phyloP scores from a whole-genome alignment of 345 rosid genomes.

The Linum lewisii region DNA sequence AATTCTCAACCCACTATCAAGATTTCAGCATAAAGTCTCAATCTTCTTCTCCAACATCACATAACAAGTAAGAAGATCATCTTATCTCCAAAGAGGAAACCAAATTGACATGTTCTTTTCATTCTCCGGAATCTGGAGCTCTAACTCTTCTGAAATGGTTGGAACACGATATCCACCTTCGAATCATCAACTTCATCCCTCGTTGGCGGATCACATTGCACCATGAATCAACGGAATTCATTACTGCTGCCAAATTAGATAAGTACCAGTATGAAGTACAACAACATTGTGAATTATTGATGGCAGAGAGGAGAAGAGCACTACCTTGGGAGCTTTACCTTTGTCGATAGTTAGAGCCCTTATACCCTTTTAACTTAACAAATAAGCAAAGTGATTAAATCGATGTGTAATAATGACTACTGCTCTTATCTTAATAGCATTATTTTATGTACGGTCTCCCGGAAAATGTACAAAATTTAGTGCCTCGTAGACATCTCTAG shows the following conservation, averaged over 20 bases:
- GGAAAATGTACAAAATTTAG: neutral
- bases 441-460: neutral
- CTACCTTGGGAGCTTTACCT: conserved; percentile 88
- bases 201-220: conserved; percentile 67
- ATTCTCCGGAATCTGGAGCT: conserved; percentile 64
- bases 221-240: neutral
- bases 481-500: conserved; percentile 86
- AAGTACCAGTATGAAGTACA: too few species aligned
- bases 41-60: neutral
- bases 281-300: neutral
- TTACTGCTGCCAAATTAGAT: too few species aligned
- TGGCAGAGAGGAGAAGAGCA: neutral
- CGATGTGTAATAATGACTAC: neutral
- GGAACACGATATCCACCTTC: conserved; percentile 46
- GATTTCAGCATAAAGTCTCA: neutral
- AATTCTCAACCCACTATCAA: neutral
- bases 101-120: conserved; percentile 48
- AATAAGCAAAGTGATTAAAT: neutral
- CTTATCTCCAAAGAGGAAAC: neutral
- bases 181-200: conserved; percentile 47
- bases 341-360: conserved; percentile 84
- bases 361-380: conserved; percentile 53
- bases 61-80: too few species aligned
- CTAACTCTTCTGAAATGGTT: conserved; percentile 52
- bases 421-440: neutral